Base-by-base conservation (phyloP, 2,329 filamentous ascomycete genomes). In the Trichoderma koningiopsis region DNA sequence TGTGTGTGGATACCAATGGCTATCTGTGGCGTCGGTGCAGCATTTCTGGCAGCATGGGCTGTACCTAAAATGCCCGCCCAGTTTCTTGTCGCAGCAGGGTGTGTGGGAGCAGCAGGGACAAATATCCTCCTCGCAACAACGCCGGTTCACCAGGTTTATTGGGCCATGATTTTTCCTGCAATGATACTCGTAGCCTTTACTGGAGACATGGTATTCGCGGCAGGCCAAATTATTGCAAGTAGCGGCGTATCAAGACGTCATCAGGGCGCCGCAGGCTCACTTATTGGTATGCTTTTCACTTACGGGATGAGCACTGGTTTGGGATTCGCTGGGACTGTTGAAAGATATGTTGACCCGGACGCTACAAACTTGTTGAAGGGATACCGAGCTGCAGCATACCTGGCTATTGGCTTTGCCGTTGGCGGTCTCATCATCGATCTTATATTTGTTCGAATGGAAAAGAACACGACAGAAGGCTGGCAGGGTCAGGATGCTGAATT, bases 201-300 rank as follows among this genome's bases (percentile, higher is more conserved):
- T 1, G 60, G 60, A 13, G 60, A 63, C n/a, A 63, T 63, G 60
- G 60, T 63, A 16, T 63, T 63, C n/a, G 60, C 60, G 14, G 60
- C 60, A 19, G 60, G 60, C 3, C 60, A 63, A 53, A 63, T 63
- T 14, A 53, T 63, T 1, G 60, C 60, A 14, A 53, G 60, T 29
- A 63, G 60, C 14, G 40, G 43, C 1, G 60, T 63, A 29, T 29
- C 60, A 8, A 53, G 60, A 1, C 35, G 22, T 7, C 60, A 63
- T 37, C 60, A 63, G n/a, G 60, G 60, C 4, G 40, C 43, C 1
- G 60, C 60, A 14, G 60, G 60, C 5, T 53, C 60, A 2, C 22
- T 63, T 8, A 63, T 63, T 19, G 60, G 60, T 13, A 63, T 47
- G 27, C 47, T 63, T 6, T 63, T 53, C 11, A 63, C 43, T 10